A percentile compares a stretch with the other conserved stretches of the same genome.
Evolutionary conservation across 2,329 filamentous ascomycete species (phyloP).

Genomic region (Trichoderma aggressivum): DNA sequence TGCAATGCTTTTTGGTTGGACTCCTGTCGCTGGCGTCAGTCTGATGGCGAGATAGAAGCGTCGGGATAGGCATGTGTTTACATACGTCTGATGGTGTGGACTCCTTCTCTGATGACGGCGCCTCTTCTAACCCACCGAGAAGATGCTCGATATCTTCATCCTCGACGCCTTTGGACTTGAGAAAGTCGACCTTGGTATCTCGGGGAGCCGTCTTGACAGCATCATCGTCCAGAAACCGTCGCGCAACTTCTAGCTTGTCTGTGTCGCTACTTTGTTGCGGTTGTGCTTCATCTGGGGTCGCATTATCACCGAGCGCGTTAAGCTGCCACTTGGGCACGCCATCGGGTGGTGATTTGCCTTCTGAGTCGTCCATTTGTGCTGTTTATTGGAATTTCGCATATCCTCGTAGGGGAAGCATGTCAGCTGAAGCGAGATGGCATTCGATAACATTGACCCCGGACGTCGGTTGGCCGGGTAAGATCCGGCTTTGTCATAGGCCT

Average conservation of each 20-base stretch:
- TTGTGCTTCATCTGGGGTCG: slow-evolving; percentile 7
- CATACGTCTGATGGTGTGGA: slow-evolving; percentile 1
- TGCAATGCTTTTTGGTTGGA: not conserved
- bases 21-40: not conserved
- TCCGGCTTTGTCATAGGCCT: slow-evolving; percentile 18
- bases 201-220: slow-evolving; percentile 64
- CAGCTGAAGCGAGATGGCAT: slow-evolving; percentile 2
- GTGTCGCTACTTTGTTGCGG: slow-evolving; percentile 24
- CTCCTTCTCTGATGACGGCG: not conserved
- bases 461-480: slow-evolving; percentile 19
- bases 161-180: slow-evolving; percentile 71
- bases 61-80: not conserved
- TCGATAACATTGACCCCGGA: not conserved
- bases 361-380: slow-evolving; percentile 33
- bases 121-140: slow-evolving; percentile 38
- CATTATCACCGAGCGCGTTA: slow-evolving; percentile 17
- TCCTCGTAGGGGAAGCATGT: not conserved
- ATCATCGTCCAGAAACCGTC: slow-evolving; percentile 72
- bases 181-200: slow-evolving; percentile 72
- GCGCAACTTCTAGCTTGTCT: slow-evolving; percentile 58
- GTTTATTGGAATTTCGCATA: not conserved
- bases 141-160: slow-evolving; percentile 66
- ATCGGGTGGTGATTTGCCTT: slow-evolving; percentile 26
- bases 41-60: too few species aligned
- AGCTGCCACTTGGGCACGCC: slow-evolving; percentile 35